phyloP scores from a whole-genome alignment of 805 yeast genomes.

The Candida argentea region DNA sequence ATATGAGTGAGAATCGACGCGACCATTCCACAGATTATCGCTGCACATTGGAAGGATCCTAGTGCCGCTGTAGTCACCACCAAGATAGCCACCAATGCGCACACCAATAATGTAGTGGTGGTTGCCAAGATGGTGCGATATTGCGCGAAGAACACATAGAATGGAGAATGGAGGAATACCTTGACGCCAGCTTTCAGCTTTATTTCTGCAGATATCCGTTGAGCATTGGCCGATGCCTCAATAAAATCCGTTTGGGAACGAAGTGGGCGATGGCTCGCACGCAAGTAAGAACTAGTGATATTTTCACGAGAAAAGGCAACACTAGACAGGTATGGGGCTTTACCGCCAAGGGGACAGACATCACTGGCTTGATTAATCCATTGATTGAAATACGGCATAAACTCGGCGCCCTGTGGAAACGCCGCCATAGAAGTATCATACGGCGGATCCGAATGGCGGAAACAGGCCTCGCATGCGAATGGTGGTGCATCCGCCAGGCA shows the following conservation, averaged over 20 bases:
- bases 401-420: constrained; percentile 64
- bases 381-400: constrained; percentile 58
- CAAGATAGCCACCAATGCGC: constrained; percentile 47
- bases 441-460: constrained; percentile 41
- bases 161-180: constrained; percentile 85
- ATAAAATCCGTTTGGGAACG: constrained; percentile 81
- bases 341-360: constrained; percentile 92
- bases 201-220: constrained; percentile 53
- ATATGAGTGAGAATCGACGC: constrained; percentile 57
- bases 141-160: constrained; percentile 88
- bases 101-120: constrained; percentile 42
- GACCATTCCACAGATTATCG: constrained; percentile 48
- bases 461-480: constrained; percentile 68
- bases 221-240: constrained; percentile 61
- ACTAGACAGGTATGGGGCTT: constrained; percentile 74
- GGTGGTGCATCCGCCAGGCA: constrained; percentile 62
- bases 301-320: constrained; percentile 33
- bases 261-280: constrained; percentile 72
- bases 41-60: constrained; percentile 57
- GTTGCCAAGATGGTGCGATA: constrained; percentile 56
- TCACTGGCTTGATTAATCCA: constrained; percentile 85
- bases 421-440: constrained; percentile 75
- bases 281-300: constrained; percentile 55
- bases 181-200: constrained; percentile 32
- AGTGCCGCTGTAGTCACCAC: constrained; percentile 44